Conservation (phyloP, 345 rosid genomes). For the Ricinus communis region DNA sequence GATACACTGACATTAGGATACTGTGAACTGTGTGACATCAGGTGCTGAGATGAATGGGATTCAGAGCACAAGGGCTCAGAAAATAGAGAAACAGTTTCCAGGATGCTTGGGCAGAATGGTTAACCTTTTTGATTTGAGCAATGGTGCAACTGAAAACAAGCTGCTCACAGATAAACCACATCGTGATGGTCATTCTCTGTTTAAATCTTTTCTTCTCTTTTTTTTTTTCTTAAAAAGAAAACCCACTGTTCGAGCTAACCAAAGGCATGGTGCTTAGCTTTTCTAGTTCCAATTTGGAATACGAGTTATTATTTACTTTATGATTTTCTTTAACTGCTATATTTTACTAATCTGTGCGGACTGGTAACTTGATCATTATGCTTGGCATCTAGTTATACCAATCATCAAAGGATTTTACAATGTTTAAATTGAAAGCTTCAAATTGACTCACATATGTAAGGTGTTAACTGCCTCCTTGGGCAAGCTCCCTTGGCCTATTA, state of each 20-base stretch:
- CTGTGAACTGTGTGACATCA: constrained; percentile 21
- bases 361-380: too few relatives aligned
- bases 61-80: constrained; percentile 48
- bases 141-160: constrained; percentile 51
- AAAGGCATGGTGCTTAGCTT: not conserved
- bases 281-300: not conserved
- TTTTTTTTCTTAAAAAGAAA: not conserved
- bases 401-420: too few relatives aligned
- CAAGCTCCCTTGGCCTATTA: not conserved
- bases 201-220: not conserved
- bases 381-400: too few relatives aligned
- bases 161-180: constrained; percentile 53
- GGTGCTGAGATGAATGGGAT: constrained; percentile 60
- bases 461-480: not conserved
- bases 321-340: too few relatives aligned
- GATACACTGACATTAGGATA: not conserved
- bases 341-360: not conserved
- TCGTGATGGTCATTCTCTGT: constrained; percentile 47
- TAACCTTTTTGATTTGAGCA: constrained; percentile 66
- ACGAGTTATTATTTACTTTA: not conserved
- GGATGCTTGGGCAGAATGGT: constrained; percentile 66
- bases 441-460: not conserved
- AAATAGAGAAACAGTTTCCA: constrained; percentile 54
- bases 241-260: not conserved
- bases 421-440: not conserved